These are phyloP conservation scores for Umbelopsis ramanniana DNA, from an alignment of 192 early-diverging fungal species.

Conservation along the genomic window DNA sequence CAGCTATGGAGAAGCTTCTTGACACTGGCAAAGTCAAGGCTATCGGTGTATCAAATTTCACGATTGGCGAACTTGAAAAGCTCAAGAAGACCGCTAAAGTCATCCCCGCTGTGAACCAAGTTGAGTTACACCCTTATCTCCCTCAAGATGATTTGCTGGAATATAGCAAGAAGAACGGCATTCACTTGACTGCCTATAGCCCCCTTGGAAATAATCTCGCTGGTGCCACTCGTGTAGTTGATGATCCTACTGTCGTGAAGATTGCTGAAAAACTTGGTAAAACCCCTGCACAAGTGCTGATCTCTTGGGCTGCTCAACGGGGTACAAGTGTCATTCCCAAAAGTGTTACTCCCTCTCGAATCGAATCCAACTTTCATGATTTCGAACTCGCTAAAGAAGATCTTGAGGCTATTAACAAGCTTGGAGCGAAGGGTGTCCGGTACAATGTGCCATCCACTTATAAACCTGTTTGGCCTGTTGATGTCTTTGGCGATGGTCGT, in stretches of 20 bases:
- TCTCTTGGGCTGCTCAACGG: constrained; percentile 78
- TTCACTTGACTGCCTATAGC: constrained; percentile 79
- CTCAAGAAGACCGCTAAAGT: constrained; percentile 26
- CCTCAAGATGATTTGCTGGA: constrained; percentile 59
- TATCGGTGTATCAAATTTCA: constrained; percentile 69
- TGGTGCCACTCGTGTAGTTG: constrained; percentile 32
- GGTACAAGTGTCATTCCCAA: constrained; percentile 84
- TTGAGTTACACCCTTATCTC: constrained; percentile 68
- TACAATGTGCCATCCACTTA: constrained; percentile 38
- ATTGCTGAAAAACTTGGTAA: constrained; percentile 70
- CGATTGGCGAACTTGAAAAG: constrained; percentile 37
- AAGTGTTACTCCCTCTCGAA: constrained; percentile 59
- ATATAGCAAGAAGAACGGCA: constrained; percentile 56
- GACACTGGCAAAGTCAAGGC: constrained; percentile 55
- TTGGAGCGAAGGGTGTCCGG: constrained; percentile 41
- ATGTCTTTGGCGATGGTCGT: constrained; percentile 7
- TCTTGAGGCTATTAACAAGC: constrained; percentile 39
- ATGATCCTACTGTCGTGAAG: constrained; percentile 53
- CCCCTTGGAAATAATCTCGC: constrained; percentile 67
- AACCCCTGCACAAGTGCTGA: constrained; percentile 72
- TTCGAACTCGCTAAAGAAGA: constrained; percentile 52
- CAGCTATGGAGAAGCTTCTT: constrained; percentile 33
- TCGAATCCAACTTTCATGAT: constrained; percentile 38
- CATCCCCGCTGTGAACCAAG: constrained; percentile 60
- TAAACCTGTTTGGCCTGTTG: constrained; percentile 9